Conservation (phyloP, 208 protist species). For the Crithidia sp. region DNA sequence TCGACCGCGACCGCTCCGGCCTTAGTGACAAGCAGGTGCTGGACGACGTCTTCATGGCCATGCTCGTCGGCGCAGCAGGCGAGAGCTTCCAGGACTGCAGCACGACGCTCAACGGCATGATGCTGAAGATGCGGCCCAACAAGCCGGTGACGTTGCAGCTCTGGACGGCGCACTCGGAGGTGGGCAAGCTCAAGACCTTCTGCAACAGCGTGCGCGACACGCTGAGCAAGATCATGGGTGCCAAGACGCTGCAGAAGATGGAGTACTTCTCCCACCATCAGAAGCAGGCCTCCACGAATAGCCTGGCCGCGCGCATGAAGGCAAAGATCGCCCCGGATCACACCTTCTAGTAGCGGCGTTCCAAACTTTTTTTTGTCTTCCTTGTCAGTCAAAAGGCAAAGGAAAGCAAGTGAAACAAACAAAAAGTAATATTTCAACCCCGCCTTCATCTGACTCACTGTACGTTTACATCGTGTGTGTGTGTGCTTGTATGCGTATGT, state of each 20-base stretch:
- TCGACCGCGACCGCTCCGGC: constrained; percentile 78
- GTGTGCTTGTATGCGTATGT: too few relatives aligned
- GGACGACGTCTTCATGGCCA: constrained; percentile 87
- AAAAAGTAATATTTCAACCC: neutral
- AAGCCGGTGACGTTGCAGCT: constrained; percentile 81
- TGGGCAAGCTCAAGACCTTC: constrained; percentile 66
- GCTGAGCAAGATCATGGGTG: constrained; percentile 69
- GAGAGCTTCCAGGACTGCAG: constrained; percentile 77
- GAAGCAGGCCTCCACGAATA: constrained; percentile 54
- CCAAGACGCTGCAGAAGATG: constrained; percentile 81
- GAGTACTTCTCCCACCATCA: constrained; percentile 87
- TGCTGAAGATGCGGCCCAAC: constrained; percentile 84
- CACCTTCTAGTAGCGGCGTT: constrained; percentile 24
- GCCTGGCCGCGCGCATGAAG: constrained; percentile 70
- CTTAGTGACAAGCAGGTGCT: constrained; percentile 77
- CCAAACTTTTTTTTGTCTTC: neutral
- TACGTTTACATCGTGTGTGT: too few relatives aligned
- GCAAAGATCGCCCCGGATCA: constrained; percentile 43
- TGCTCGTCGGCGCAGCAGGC: constrained; percentile 65
- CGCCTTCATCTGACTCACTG: too few relatives aligned
- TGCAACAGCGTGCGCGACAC: constrained; percentile 63
- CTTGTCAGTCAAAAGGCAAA: neutral
- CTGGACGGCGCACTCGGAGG: constrained; percentile 79
- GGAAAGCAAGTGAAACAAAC: neutral
- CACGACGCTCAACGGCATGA: constrained; percentile 80